Evolutionary conservation across 1,284 basidiomycete species (phyloP).

Genomic region (Stereum hirsutum): DNA sequence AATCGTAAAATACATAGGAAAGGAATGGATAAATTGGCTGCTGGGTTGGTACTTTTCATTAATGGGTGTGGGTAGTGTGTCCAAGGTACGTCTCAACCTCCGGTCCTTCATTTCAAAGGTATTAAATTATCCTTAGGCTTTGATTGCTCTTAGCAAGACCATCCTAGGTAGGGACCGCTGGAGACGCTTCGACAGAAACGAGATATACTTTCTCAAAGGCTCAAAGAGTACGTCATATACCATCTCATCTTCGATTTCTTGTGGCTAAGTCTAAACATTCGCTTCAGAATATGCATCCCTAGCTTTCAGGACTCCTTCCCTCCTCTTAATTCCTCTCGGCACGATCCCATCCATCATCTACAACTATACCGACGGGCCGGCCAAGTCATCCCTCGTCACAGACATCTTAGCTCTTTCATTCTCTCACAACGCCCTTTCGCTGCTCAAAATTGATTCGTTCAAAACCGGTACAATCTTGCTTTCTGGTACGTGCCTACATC

Average conservation of each 20-base stretch:
- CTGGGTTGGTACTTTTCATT: slow-evolving; percentile 73
- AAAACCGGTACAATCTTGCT: slow-evolving; percentile 81
- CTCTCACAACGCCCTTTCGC: slow-evolving; percentile 71
- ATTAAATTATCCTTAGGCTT: slow-evolving; percentile 28
- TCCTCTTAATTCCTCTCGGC: slow-evolving; percentile 58
- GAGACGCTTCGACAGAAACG: slow-evolving; percentile 41
- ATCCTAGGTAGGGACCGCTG: slow-evolving; percentile 39
- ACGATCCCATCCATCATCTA: slow-evolving; percentile 65
- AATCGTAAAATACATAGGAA: slow-evolving; percentile 70
- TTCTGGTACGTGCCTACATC: too few relatives aligned
- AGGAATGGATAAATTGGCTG: slow-evolving; percentile 75
- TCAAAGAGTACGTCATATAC: not conserved
- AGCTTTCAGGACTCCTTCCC: slow-evolving; percentile 54
- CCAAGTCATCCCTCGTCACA: slow-evolving; percentile 65
- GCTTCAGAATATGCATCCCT: slow-evolving; percentile 35
- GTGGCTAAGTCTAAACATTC: slow-evolving; percentile 1
- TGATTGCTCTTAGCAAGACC: slow-evolving; percentile 36
- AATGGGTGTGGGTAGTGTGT: slow-evolving; percentile 56
- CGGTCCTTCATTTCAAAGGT: not conserved
- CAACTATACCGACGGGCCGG: slow-evolving; percentile 33
- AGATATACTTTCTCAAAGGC: slow-evolving; percentile 27
- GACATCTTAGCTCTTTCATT: slow-evolving; percentile 83
- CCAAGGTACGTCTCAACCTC: slow-evolving; percentile 42
- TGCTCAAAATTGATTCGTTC: slow-evolving; percentile 89
- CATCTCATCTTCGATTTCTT: slow-evolving; percentile 17